A percentile compares a stretch with the other conserved stretches of the same genome.
phyloP scores from a whole-genome alignment of 768 basidiomycete genomes.

The Leccinum boreale region DNA sequence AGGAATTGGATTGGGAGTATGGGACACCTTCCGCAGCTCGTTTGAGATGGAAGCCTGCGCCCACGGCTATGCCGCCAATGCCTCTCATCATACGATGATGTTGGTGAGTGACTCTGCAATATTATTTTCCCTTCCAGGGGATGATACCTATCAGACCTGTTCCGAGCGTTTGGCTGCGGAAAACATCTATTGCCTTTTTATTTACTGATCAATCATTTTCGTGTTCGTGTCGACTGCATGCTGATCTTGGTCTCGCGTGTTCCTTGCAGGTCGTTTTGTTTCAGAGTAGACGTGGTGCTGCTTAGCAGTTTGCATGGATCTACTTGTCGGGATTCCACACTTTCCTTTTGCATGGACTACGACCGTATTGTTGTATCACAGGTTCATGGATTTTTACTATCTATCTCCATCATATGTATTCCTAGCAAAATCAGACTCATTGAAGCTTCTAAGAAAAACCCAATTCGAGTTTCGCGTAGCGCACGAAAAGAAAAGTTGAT shows the following conservation, averaged over 20 bases:
- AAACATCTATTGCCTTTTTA: conserved; percentile 61
- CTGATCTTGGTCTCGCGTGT: conserved; percentile 6
- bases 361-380: conserved; percentile 12
- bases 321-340: background rate
- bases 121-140: conserved; percentile 27
- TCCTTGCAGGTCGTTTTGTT: conserved; percentile 6
- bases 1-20: conserved; percentile 59
- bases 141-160: conserved; percentile 82
- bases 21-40: conserved; percentile 44
- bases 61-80: conserved; percentile 59
- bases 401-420: conserved; percentile 8
- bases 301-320: background rate
- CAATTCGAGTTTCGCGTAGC: background rate
- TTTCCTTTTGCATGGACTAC: conserved; percentile 11
- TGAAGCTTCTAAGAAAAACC: background rate
- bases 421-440: conserved; percentile 5
- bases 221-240: background rate
- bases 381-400: conserved; percentile 1
- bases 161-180: conserved; percentile 61
- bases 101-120: conserved; percentile 23
- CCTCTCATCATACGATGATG: conserved; percentile 20
- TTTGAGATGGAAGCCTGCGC: conserved; percentile 47
- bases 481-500: background rate
- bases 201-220: conserved; percentile 24
- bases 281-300: background rate